phyloP scores from a whole-genome alignment of 345 rosid species.

The Excoecaria cochinchinensis region DNA sequence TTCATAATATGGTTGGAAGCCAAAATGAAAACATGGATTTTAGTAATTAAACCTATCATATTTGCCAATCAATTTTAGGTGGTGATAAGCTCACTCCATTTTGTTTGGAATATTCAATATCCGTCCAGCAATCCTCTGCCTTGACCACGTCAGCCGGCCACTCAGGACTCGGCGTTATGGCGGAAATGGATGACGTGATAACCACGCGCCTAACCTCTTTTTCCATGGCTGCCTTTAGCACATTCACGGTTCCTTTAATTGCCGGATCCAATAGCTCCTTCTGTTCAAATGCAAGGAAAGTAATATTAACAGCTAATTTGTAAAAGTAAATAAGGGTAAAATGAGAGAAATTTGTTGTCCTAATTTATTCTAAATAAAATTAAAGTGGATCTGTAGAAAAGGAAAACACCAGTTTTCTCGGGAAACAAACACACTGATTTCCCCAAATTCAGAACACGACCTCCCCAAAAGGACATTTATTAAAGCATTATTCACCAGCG shows the following conservation, averaged over 20 bases:
- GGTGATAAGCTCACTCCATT: conserved; percentile 48
- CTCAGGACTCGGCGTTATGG: conserved; percentile 75
- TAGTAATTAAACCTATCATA: neutral
- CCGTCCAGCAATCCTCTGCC: conserved; percentile 85
- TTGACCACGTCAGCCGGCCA: conserved; percentile 81
- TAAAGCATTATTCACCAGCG: too few species aligned
- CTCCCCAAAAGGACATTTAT: too few species aligned
- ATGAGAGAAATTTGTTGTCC: too few species aligned
- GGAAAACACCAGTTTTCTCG: too few species aligned
- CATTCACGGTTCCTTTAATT: conserved; percentile 76
- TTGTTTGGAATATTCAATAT: conserved; percentile 63
- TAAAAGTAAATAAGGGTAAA: neutral
- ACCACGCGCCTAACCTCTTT: conserved; percentile 78
- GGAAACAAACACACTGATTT: too few species aligned
- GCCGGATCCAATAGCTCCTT: conserved; percentile 84
- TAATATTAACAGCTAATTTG: too few species aligned
- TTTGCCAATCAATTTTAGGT: neutral
- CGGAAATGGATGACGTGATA: conserved; percentile 75
- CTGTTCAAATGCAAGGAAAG: conserved; percentile 30
- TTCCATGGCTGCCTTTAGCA: conserved; percentile 72
- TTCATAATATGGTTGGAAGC: too few species aligned
- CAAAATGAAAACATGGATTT: too few species aligned
- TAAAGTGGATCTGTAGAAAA: too few species aligned
- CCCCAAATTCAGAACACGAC: too few species aligned
- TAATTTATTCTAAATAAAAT: too few species aligned